phyloP scores from a whole-genome alignment of 441 rosid genomes.

The Heliophila coronopifolia region DNA sequence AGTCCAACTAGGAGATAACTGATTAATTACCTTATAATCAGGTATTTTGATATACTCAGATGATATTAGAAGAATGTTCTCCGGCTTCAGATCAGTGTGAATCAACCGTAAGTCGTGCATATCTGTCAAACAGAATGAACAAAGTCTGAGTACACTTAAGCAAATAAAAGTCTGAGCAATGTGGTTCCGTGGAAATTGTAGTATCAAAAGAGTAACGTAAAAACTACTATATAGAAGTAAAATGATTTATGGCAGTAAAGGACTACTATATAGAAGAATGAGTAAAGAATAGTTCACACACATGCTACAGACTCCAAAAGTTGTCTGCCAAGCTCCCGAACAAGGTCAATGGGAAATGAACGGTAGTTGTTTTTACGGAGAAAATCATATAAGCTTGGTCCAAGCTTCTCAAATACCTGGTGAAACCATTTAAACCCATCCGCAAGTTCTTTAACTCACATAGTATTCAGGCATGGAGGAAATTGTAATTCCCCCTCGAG shows the following conservation, averaged over 20 bases:
- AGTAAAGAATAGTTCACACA: conserved; percentile 73
- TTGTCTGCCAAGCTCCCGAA: conserved; percentile 96
- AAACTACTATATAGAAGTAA: conserved; percentile 4
- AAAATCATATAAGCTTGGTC: conserved; percentile 97
- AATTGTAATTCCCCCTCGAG: conserved; percentile 38
- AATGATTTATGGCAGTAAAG: conserved; percentile 21
- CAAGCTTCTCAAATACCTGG: conserved; percentile 99
- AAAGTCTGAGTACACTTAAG: conserved; percentile 21
- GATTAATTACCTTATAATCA: conserved; percentile 57
- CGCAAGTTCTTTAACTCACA: conserved; percentile 60
- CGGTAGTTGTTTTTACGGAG: conserved; percentile 91
- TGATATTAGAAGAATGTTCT: conserved; percentile 80
- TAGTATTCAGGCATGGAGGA: conserved; percentile 33
- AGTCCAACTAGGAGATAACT: conserved; percentile 1
- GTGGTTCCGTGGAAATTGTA: conserved; percentile 7
- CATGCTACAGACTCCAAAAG: conserved; percentile 98
- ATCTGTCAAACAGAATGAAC: conserved; percentile 45
- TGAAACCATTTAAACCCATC: conserved; percentile 71
- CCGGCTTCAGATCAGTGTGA: conserved; percentile 95
- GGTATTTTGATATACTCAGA: conserved; percentile 82
- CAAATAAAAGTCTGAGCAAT: background rate
- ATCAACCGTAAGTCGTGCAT: conserved; percentile 78
- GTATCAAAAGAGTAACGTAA: background rate
- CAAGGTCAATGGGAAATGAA: conserved; percentile 94
- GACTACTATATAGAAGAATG: conserved; percentile 38